These are phyloP conservation scores for Yamadazyma triangularis DNA, from an alignment of 1,139 yeast species.

Conservation along the genomic window DNA sequence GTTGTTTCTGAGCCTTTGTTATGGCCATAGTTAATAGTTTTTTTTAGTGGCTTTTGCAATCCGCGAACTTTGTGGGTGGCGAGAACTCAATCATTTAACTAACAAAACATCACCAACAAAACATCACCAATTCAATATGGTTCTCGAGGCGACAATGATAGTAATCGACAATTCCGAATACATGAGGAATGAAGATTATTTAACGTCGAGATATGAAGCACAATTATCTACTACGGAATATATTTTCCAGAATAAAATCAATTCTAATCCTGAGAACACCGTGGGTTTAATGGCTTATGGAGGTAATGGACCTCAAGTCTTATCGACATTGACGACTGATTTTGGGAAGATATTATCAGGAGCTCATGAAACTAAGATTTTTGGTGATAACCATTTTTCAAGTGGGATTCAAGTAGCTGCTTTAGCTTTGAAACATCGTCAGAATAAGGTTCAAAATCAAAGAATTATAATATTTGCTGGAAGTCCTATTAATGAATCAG, in stretches of 20 bases:
- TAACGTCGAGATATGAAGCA: slow-evolving; percentile 87
- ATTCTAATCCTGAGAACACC: slow-evolving; percentile 89
- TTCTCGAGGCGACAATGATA: slow-evolving; percentile 92
- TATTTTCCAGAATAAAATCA: slow-evolving; percentile 80
- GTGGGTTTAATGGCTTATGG: slow-evolving; percentile 89
- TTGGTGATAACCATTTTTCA: slow-evolving; percentile 64
- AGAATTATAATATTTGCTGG: slow-evolving; percentile 89
- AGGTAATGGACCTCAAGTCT: slow-evolving; percentile 79
- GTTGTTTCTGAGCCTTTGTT: slow-evolving; percentile 30
- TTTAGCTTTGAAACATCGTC: slow-evolving; percentile 92
- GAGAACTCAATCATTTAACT: slow-evolving; percentile 1
- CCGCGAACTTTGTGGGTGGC: slow-evolving; percentile 9
- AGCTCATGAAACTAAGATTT: slow-evolving; percentile 73
- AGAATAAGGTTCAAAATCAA: slow-evolving; percentile 88
- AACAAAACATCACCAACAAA: slow-evolving; percentile 1
- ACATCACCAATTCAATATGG: slow-evolving; percentile 48
- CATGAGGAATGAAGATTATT: slow-evolving; percentile 92
- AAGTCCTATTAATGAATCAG: slow-evolving; percentile 70
- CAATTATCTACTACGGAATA: slow-evolving; percentile 90
- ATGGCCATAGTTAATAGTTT: neutral
- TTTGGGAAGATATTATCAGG: slow-evolving; percentile 88
- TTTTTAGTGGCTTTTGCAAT: too few relatives aligned
- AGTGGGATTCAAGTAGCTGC: slow-evolving; percentile 97
- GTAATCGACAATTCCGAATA: slow-evolving; percentile 94
- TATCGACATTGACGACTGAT: slow-evolving; percentile 84